Base-by-base conservation (phyloP, 306 rosid species). In the Datisca glomerata region DNA sequence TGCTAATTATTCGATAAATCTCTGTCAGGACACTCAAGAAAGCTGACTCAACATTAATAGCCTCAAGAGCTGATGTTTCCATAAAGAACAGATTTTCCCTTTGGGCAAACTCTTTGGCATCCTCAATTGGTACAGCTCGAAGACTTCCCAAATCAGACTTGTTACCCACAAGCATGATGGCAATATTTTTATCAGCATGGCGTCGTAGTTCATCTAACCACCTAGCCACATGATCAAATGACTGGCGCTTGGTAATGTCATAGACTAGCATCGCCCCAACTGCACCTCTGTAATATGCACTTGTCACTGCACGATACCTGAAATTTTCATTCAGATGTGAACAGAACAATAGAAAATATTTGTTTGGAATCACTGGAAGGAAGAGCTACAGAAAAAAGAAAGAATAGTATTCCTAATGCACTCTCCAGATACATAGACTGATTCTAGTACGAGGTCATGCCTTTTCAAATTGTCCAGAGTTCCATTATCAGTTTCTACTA, bases 251-350 rank as follows among this genome's bases (percentile, higher is more conserved):
- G 45, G 84, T 67, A 42, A 89, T 72, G 77, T 89, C 98, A 33
- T 89, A 89, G 45, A 81, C 85, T 40, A 89, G 74, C 73, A 89
- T 72, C 0, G 98, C 95, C 4, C 98, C 98, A 4, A 65, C 87
- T 16, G 95, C 93, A 23, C 98, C 98, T 63, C 98, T 74, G 54
- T 89, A 89, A 58, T 89, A 89, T 6, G 98, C 98, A 36, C 86
- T 78, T 27, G 98, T 89, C 71, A 89, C 87, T 2, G 98, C 98
- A 53, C 87, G 78, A 64, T 89, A 89, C 67, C 97, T 83, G 72
- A 56, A 43, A 73, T 43, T 37, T 56, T 56, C 41, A n/a, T n/a
- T n/a, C n/a, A n/a, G n/a, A n/a, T n/a, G n/a, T n/a, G n/a, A n/a
- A n/a, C n/a, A n/a, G n/a, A n/a, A 28, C 40, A 64, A 60, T 24